These are phyloP conservation scores for Saturnispora galanensis DNA, from an alignment of 805 yeast genomes.

Conservation along the genomic window DNA sequence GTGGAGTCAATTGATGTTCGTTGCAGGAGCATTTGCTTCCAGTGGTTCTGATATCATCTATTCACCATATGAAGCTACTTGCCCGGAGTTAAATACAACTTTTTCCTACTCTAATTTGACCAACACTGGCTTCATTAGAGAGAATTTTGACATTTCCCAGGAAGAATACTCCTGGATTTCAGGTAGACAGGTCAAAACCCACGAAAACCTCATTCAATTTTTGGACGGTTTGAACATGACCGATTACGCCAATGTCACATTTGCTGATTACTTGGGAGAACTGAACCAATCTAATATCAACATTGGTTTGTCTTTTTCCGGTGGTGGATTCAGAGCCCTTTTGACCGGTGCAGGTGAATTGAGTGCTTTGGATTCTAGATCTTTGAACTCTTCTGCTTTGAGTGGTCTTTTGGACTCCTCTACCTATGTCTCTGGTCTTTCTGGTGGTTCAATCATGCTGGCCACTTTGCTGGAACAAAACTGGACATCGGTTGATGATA, in stretches of 20 bases:
- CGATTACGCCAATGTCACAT: slow-evolving; percentile 37
- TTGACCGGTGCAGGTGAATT: slow-evolving; percentile 72
- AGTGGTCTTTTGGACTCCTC: slow-evolving; percentile 60
- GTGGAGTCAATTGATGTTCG: background rate
- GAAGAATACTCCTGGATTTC: slow-evolving; percentile 46
- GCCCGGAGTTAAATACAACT: slow-evolving; percentile 30
- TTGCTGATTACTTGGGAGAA: slow-evolving; percentile 23
- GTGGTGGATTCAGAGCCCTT: slow-evolving; percentile 87
- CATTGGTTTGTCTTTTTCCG: slow-evolving; percentile 56
- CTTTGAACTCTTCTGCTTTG: slow-evolving; percentile 31
- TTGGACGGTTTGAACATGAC: slow-evolving; percentile 34
- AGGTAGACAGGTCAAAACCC: slow-evolving; percentile 34
- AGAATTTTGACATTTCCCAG: slow-evolving; percentile 35
- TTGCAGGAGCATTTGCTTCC: slow-evolving; percentile 21
- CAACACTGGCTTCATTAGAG: slow-evolving; percentile 26
- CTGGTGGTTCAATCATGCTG: slow-evolving; percentile 73
- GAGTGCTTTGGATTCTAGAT: slow-evolving; percentile 67
- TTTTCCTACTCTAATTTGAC: slow-evolving; percentile 10
- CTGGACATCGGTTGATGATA: slow-evolving; percentile 56
- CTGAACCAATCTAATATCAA: slow-evolving; percentile 29
- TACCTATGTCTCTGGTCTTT: slow-evolving; percentile 62
- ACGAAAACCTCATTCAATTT: slow-evolving; percentile 34
- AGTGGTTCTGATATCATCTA: slow-evolving; percentile 28
- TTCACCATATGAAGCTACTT: slow-evolving; percentile 42
- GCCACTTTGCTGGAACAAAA: slow-evolving; percentile 59